phyloP scores from a whole-genome alignment of 176 grass and related monocot species.

The Elymus sibiricus region DNA sequence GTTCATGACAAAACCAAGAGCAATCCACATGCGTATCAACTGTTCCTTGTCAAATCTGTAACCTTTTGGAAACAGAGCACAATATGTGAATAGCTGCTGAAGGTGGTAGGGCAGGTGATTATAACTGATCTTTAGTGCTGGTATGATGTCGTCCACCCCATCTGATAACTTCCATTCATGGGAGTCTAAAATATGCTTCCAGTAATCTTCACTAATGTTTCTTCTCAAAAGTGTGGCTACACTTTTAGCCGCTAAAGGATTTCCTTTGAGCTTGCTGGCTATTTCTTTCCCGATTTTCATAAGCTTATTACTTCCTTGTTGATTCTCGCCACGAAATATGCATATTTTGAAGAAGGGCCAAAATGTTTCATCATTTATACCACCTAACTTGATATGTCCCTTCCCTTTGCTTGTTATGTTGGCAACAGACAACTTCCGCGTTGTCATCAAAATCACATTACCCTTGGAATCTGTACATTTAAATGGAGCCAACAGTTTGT shows the following conservation, averaged over 20 bases:
- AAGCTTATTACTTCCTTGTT: neutral
- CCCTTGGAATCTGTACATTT: conserved; percentile 28
- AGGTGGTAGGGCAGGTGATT: conserved; percentile 26
- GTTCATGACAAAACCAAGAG: conserved; percentile 28
- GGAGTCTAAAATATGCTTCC: conserved; percentile 22
- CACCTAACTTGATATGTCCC: conserved; percentile 25
- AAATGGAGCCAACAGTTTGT: conserved; percentile 44
- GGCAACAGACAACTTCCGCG: conserved; percentile 33
- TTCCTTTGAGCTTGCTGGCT: conserved; percentile 33
- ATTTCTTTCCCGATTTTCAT: conserved; percentile 27
- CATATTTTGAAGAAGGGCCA: conserved; percentile 35
- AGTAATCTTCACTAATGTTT: neutral
- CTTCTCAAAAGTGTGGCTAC: conserved; percentile 32
- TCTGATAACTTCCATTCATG: conserved; percentile 29
- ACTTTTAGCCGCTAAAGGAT: conserved; percentile 55
- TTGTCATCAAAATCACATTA: conserved; percentile 42
- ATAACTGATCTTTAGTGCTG: conserved; percentile 45
- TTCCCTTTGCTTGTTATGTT: neutral
- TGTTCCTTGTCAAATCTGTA: conserved; percentile 38
- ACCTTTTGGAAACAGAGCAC: conserved; percentile 55
- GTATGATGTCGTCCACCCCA: neutral
- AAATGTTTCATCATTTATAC: conserved; percentile 33
- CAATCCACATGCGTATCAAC: conserved; percentile 38
- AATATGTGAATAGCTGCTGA: conserved; percentile 38
- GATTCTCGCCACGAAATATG: conserved; percentile 35